Conservation (phyloP, 192 early-diverging fungal genomes). For the Coemansia sp. region DNA sequence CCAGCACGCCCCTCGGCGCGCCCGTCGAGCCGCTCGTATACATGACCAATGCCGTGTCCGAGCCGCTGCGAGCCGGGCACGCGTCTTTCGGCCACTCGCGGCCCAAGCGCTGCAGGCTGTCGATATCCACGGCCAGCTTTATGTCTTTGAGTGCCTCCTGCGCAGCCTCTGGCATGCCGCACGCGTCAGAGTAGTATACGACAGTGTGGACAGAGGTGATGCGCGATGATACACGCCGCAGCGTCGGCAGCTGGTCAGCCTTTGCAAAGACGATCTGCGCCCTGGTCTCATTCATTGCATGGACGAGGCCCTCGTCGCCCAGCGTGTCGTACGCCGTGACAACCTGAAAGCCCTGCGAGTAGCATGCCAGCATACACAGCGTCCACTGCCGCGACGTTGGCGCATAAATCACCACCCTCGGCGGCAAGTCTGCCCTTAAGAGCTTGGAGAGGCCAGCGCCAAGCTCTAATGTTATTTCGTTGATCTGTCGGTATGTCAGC, state of each 20-base stretch:
- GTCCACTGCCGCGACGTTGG: conserved; percentile 60
- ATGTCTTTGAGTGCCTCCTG: conserved; percentile 53
- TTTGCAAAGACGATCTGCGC: conserved; percentile 67
- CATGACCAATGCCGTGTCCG: conserved; percentile 85
- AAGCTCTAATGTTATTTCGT: conserved; percentile 54
- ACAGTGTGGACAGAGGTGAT: conserved; percentile 58
- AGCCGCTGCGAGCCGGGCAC: conserved; percentile 60
- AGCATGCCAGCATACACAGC: conserved; percentile 52
- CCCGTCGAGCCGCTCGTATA: conserved; percentile 89
- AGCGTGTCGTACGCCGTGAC: conserved; percentile 86
- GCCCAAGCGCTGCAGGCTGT: conserved; percentile 42
- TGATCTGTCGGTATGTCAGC: conserved; percentile 75
- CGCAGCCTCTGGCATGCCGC: conserved; percentile 46
- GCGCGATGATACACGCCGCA: conserved; percentile 21
- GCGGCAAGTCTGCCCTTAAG: conserved; percentile 32
- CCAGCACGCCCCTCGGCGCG: conserved; percentile 87
- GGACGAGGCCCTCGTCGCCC: conserved; percentile 80
- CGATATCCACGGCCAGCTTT: not conserved
- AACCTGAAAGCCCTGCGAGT: conserved; percentile 71
- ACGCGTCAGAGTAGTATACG: conserved; percentile 59
- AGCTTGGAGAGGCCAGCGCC: conserved; percentile 75
- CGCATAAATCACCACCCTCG: conserved; percentile 66
- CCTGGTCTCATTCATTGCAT: conserved; percentile 87
- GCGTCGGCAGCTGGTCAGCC: conserved; percentile 57
- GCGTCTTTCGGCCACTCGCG: conserved; percentile 62